phyloP scores from a whole-genome alignment of 257 asterid genomes.

The Misopates orontium region DNA sequence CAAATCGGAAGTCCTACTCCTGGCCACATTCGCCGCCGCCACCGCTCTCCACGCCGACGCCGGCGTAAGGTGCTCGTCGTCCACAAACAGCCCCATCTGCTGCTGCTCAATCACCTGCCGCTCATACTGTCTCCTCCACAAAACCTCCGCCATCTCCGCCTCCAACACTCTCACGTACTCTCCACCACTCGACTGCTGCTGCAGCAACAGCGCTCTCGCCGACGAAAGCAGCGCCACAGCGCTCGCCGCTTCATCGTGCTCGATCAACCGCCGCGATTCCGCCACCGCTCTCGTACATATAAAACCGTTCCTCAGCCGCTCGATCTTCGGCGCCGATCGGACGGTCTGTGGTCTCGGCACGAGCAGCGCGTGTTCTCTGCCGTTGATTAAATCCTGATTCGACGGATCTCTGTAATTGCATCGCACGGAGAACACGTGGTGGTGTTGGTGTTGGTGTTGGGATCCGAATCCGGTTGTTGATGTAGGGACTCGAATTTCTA shows the following conservation, averaged over 20 bases:
- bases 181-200: too few relatives aligned
- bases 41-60: slow-evolving; percentile 76
- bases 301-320: slow-evolving; percentile 64
- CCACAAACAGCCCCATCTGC: slow-evolving; percentile 42
- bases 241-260: slow-evolving; percentile 59
- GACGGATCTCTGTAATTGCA: slow-evolving; percentile 66
- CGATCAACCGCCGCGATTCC: slow-evolving; percentile 67
- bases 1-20: slow-evolving; percentile 59
- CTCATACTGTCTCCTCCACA: slow-evolving; percentile 53
- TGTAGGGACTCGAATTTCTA: slow-evolving; percentile 67
- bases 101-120: slow-evolving; percentile 36
- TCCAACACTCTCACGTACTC: slow-evolving; percentile 56
- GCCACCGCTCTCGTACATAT: slow-evolving; percentile 71
- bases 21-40: slow-evolving; percentile 63
- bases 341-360: slow-evolving; percentile 67
- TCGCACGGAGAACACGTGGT: slow-evolving; percentile 58
- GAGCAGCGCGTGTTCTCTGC: slow-evolving; percentile 48
- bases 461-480: slow-evolving; percentile 36
- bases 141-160: slow-evolving; percentile 68
- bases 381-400: slow-evolving; percentile 49
- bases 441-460: slow-evolving; percentile 35
- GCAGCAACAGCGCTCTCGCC: slow-evolving; percentile 59
- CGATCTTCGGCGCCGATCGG: slow-evolving; percentile 48
- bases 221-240: slow-evolving; percentile 73
- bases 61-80: slow-evolving; percentile 80